Base-by-base conservation (phyloP, 495 filamentous ascomycete species). In the Hypomontagnella submonticulosa region DNA sequence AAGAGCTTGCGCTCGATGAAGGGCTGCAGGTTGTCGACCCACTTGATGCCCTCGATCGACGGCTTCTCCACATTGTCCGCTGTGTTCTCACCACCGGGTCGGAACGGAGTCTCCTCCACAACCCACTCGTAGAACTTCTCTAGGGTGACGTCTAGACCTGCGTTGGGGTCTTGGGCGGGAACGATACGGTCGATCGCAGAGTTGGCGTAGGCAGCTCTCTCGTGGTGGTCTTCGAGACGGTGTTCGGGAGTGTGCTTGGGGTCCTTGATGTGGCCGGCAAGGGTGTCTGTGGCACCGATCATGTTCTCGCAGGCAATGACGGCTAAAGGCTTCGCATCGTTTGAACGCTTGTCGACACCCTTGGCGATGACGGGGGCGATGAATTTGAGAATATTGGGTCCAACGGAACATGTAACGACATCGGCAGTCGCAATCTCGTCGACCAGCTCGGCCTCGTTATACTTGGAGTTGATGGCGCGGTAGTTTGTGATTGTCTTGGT, bases 121-220 rank as follows among this genome's bases (percentile, higher is more conserved):
- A 93, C 95, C 95, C 95, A 99, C 78, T 99, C 95, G 82, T 90
- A 96, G 86, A 97, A 99, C 78, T 91, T 92, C 84, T 99, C 95
- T 60, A 99, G 93, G 69, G 89, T 92, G 63, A 99, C 95, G 71
- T 97, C 90, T 37, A 97, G 82, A 37, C 92, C 92, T 15, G 85
- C 80, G 73, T 90, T 82, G 23, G 88, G 83, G 61, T 89, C 86
- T 80, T 97, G 93, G 40, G 88, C 88, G 6, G 96, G 95, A 8
- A 97, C 95, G 71, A 99, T 99, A 27, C 95, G 92, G 80, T 99
- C 95, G 72, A 98, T 97, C 63, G 95, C 93, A 48, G 92, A 96
- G 83, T 98, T 98, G 77, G 93, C 94, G 73, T 94, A 97, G 60
- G 88, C 86, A 7, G 90, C 90, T 44, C 89, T 86, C 65, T 86